Evolutionary conservation across 306 rosid species (phyloP).

Genomic region (Astragalus glycyphyllos): DNA sequence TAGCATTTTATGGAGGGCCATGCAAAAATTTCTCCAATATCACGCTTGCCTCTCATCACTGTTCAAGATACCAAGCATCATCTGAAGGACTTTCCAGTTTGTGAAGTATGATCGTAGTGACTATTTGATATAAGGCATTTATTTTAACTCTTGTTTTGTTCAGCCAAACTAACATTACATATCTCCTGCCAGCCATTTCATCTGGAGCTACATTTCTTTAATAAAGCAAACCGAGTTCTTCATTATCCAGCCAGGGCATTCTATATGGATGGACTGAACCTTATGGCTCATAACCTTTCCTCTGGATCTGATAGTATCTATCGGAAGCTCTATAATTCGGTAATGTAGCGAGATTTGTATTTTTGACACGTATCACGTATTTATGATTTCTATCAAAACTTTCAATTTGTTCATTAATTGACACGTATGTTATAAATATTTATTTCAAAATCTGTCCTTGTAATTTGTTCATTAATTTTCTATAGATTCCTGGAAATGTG

Average conservation of each 20-base stretch:
- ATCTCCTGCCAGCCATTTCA: conserved; percentile 79
- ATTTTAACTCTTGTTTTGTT: conserved; percentile 17
- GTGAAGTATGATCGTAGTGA: conserved; percentile 57
- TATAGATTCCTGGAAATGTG: conserved; percentile 84
- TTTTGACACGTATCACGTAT: conserved; percentile 36
- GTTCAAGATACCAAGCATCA: conserved; percentile 79
- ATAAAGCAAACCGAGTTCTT: conserved; percentile 90
- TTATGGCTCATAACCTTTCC: conserved; percentile 81
- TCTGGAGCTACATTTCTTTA: conserved; percentile 94
- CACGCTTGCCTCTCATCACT: conserved; percentile 91
- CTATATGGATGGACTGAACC: conserved; percentile 79
- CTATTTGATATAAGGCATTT: conserved; percentile 33
- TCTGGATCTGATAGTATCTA: conserved; percentile 80
- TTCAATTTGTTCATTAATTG: background rate
- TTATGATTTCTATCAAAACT: conserved; percentile 32
- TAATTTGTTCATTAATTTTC: conserved; percentile 43
- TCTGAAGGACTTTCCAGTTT: conserved; percentile 87
- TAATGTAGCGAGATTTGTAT: conserved; percentile 49
- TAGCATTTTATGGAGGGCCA: conserved; percentile 99
- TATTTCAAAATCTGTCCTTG: conserved; percentile 3
- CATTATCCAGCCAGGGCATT: conserved; percentile 92
- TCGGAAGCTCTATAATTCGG: conserved; percentile 83
- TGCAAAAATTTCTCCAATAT: conserved; percentile 87
- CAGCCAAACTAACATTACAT: conserved; percentile 44
- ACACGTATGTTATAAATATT: conserved; percentile 21